Percentiles rank a stretch among this genome's conserved stretches.
These are phyloP conservation scores for Tolypocladium tropicale DNA, from an alignment of 2,329 filamentous ascomycete species.

Conservation along the genomic window DNA sequence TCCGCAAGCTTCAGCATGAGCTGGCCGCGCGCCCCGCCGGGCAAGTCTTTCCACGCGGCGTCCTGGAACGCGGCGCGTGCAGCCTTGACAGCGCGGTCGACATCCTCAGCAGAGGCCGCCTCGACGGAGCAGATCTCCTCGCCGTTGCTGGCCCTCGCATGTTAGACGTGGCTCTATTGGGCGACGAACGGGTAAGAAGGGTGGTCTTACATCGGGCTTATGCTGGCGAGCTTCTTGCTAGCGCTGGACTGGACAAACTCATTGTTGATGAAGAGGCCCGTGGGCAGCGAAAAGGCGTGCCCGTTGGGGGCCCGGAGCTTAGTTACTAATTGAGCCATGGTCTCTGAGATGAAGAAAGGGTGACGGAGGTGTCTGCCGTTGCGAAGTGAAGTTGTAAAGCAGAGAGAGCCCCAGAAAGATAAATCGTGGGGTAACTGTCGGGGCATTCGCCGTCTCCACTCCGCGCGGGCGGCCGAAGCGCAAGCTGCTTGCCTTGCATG, in stretches of 20 bases:
- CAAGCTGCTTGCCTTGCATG: neutral
- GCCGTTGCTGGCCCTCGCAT: constrained; percentile 13
- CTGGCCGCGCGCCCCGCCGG: constrained; percentile 54
- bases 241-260: constrained; percentile 55
- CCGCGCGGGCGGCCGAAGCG: neutral
- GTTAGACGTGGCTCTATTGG: constrained; percentile 15
- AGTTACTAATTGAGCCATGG: constrained; percentile 10
- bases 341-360: neutral
- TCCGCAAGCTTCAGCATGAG: constrained; percentile 63
- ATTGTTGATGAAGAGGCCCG: constrained; percentile 69
- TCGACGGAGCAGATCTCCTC: constrained; percentile 21
- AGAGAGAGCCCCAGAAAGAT: neutral
- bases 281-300: constrained; percentile 53
- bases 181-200: neutral
- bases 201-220: constrained; percentile 38
- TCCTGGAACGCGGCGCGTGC: constrained; percentile 60
- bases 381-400: neutral
- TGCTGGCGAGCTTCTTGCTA: constrained; percentile 45
- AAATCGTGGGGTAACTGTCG: neutral
- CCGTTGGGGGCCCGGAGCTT: constrained; percentile 43
- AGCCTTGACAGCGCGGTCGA: constrained; percentile 21
- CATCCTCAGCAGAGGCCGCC: constrained; percentile 17
- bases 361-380: neutral
- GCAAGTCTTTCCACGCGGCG: constrained; percentile 58
- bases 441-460: neutral